These are phyloP conservation scores for Alternaria alternata DNA, from an alignment of 2,329 filamentous ascomycete species.

Conservation along the genomic window DNA sequence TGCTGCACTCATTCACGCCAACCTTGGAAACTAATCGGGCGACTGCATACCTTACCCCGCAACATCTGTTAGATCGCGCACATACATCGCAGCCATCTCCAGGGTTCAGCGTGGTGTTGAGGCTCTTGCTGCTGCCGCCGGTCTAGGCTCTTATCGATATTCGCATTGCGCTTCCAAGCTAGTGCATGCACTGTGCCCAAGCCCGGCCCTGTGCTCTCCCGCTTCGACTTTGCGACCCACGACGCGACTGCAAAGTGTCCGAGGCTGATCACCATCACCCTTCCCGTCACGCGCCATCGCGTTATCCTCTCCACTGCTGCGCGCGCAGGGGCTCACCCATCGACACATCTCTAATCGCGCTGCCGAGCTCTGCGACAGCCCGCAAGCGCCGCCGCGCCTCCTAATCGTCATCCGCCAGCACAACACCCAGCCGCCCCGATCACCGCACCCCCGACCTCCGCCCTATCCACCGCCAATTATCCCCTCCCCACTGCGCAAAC, in stretches of 20 bases:
- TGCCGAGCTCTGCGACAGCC: conserved; percentile 13
- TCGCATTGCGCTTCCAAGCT: conserved; percentile 9
- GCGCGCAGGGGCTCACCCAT: conserved; percentile 7
- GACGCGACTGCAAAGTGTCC: conserved; percentile 29
- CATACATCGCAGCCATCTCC: conserved; percentile 1
- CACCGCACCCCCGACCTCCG: conserved; percentile 23
- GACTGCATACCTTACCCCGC: conserved; percentile 11
- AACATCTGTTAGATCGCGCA: conserved; percentile 3
- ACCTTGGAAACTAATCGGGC: neutral
- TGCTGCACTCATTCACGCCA: conserved; percentile 12
- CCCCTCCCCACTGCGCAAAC: conserved; percentile 30
- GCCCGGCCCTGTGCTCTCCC: conserved; percentile 21
- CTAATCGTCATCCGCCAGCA: conserved; percentile 29
- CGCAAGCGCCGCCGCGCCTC: conserved; percentile 20
- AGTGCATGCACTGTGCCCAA: conserved; percentile 19
- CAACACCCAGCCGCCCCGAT: conserved; percentile 20
- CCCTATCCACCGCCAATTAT: conserved; percentile 23
- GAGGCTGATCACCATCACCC: conserved; percentile 33
- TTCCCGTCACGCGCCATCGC: conserved; percentile 21
- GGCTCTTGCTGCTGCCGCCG: conserved; percentile 11
- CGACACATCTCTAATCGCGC: conserved; percentile 7
- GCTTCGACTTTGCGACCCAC: conserved; percentile 23
- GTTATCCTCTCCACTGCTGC: conserved; percentile 9
- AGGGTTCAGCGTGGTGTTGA: conserved; percentile 22
- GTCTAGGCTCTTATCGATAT: conserved; percentile 33